These are phyloP conservation scores for Teunomyces funiuensis DNA, from an alignment of 805 yeast species.

Conservation along the genomic window DNA sequence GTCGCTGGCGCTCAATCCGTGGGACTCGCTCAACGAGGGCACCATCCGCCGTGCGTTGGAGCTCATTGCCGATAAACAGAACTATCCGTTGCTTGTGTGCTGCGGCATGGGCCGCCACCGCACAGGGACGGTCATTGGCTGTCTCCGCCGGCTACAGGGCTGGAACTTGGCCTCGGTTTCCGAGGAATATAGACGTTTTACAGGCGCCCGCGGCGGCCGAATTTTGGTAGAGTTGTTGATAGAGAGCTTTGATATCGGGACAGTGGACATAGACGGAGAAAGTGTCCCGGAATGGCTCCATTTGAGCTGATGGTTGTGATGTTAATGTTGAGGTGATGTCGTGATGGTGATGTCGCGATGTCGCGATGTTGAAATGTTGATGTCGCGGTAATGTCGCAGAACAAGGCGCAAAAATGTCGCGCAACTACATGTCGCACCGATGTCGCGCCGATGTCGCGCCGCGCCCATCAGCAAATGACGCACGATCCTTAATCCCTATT, in stretches of 20 bases:
- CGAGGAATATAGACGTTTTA: conserved; percentile 91
- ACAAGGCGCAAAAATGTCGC: too few species aligned
- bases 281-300: conserved; percentile 30
- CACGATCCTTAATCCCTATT: background rate
- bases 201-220: conserved; percentile 91
- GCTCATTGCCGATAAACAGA: conserved; percentile 66
- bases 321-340: too few species aligned
- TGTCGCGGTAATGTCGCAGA: background rate
- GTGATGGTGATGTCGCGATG: too few species aligned
- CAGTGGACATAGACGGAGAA: conserved; percentile 33
- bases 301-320: too few species aligned
- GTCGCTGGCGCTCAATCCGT: conserved; percentile 57
- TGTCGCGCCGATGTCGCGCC: background rate
- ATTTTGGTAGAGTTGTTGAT: conserved; percentile 87
- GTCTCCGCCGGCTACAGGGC: conserved; percentile 88
- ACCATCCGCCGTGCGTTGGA: conserved; percentile 79
- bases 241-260: conserved; percentile 51
- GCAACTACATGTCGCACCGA: too few species aligned
- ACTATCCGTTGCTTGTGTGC: conserved; percentile 85
- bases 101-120: conserved; percentile 99
- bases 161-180: conserved; percentile 92
- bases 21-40: conserved; percentile 91
- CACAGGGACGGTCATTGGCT: conserved; percentile 95
- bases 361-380: background rate
- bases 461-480: background rate